Evolutionary conservation across 768 basidiomycete genomes (phyloP).

Genomic region (Agaricus sinodeliciosus): DNA sequence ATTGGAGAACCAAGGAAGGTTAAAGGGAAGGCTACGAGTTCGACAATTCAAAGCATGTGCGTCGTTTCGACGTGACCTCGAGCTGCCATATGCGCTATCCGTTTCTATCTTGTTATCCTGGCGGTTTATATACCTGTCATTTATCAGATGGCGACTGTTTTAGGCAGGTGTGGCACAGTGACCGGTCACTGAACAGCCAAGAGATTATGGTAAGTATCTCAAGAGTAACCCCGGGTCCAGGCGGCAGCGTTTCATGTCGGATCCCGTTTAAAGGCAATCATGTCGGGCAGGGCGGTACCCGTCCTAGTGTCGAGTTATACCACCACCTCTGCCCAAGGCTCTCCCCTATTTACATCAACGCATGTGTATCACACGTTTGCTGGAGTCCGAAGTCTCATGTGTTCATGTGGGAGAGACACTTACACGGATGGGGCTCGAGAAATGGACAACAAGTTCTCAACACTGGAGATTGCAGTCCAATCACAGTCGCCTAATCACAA

Average conservation of each 20-base stretch:
- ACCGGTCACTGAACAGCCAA: constrained; percentile 2
- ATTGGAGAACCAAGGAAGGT: background rate
- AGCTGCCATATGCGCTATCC: background rate
- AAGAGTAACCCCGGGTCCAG: constrained; percentile 8
- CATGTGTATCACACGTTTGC: too few relatives aligned
- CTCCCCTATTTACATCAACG: too few relatives aligned
- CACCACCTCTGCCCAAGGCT: too few relatives aligned
- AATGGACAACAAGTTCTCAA: too few relatives aligned
- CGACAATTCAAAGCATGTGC: constrained; percentile 3
- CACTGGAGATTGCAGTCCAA: too few relatives aligned
- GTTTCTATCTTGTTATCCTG: constrained; percentile 5
- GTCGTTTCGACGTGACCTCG: background rate
- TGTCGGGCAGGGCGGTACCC: too few relatives aligned
- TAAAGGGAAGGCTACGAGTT: background rate
- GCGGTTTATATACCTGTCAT: background rate
- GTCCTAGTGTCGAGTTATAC: too few relatives aligned
- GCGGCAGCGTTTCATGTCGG: background rate
- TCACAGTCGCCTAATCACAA: too few relatives aligned
- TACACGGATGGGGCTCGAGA: too few relatives aligned
- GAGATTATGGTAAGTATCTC: background rate
- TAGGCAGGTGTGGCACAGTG: constrained; percentile 7
- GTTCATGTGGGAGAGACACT: too few relatives aligned
- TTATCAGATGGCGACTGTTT: background rate
- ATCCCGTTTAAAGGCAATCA: background rate
- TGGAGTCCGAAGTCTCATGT: too few relatives aligned